Conservation (phyloP, 2,329 filamentous ascomycete genomes). For the Diaporthe citriasiana region DNA sequence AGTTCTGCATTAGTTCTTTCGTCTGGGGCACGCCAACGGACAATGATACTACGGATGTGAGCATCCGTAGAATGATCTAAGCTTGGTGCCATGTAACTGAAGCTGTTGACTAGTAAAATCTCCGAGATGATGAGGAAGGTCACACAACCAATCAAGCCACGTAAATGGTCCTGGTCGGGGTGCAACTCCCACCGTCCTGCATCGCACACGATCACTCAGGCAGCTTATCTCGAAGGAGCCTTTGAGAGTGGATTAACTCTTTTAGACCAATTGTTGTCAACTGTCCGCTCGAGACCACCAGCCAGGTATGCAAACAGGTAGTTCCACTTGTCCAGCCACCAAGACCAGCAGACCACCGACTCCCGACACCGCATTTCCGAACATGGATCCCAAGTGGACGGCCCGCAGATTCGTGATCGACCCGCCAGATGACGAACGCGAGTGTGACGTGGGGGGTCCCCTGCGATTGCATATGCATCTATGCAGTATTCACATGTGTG, state of each 20-base stretch:
- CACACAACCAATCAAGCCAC: background rate
- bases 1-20: background rate
- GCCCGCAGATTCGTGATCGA: conserved; percentile 39
- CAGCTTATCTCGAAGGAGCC: no score
- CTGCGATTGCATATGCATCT: conserved; percentile 6
- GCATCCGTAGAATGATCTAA: background rate
- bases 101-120: background rate
- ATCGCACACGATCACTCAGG: background rate
- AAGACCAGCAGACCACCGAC: conserved; percentile 26
- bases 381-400: conserved; percentile 6
- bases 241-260: background rate
- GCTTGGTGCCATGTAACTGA: background rate
- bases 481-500: background rate
- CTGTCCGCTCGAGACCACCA: background rate
- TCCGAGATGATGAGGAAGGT: background rate
- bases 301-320: background rate
- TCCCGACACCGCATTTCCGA: conserved; percentile 34
- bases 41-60: background rate
- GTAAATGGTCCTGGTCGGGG: background rate
- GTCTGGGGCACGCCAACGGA: background rate
- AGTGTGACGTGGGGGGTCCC: background rate
- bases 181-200: no score
- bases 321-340: background rate
- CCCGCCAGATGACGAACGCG: conserved; percentile 39
- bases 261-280: background rate